Evolutionary conservation across 352 stramenopile species (phyloP).

Genomic region (Globisporangium ultimum): DNA sequence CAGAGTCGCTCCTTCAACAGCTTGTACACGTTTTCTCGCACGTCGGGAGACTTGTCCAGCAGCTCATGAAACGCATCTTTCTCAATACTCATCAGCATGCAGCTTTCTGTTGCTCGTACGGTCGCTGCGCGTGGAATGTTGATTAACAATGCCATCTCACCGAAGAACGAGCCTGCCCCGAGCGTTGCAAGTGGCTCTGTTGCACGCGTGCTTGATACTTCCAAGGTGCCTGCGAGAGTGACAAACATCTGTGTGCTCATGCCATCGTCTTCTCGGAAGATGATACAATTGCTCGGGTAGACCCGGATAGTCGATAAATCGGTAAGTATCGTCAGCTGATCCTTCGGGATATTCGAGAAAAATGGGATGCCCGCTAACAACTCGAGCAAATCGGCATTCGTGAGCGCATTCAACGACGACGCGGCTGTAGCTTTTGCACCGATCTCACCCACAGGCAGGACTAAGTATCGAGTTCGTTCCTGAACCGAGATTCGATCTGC

Average conservation of each 20-base stretch:
- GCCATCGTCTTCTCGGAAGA: constrained; percentile 75
- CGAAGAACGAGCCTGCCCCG: constrained; percentile 71
- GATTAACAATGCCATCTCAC: constrained; percentile 78
- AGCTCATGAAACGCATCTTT: constrained; percentile 69
- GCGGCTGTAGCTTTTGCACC: constrained; percentile 16
- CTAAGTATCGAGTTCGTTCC: constrained; percentile 36
- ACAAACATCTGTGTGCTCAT: constrained; percentile 82
- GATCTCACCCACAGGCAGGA: constrained; percentile 32
- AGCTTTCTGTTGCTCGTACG: constrained; percentile 61
- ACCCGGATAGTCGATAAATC: constrained; percentile 78
- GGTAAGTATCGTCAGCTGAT: constrained; percentile 56
- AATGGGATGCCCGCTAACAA: constrained; percentile 66
- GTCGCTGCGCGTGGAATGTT: constrained; percentile 75
- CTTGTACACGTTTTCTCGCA: constrained; percentile 45
- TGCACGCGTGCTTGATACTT: constrained; percentile 59
- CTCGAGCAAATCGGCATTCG: constrained; percentile 64
- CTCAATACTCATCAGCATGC: constrained; percentile 79
- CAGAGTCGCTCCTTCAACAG: constrained; percentile 68
- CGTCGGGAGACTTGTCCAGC: constrained; percentile 50
- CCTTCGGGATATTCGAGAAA: constrained; percentile 55
- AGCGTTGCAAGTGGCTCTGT: constrained; percentile 49
- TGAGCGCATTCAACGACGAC: constrained; percentile 57
- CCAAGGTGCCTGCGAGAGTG: constrained; percentile 54
- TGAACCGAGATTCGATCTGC: constrained; percentile 44
- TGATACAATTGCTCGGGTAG: constrained; percentile 60